phyloP scores from a whole-genome alignment of 225 moss, liverwort and hornwort species.

The Sphagnum contortum region DNA sequence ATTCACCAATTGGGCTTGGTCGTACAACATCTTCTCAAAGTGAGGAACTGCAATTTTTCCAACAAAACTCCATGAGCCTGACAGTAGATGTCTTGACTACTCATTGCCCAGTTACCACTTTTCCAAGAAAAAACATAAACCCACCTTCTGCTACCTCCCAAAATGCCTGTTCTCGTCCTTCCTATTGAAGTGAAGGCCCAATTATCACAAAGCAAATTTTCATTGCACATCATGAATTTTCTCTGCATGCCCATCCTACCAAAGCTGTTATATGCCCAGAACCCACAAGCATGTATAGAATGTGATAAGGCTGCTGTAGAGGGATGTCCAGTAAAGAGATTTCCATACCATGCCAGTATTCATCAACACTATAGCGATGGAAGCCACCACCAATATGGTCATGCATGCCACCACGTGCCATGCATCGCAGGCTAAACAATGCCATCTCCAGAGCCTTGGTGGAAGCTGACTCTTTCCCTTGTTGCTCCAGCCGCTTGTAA shows the following conservation, averaged over 20 bases:
- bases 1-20: constrained; percentile 95
- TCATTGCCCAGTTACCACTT: background rate
- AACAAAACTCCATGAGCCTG: background rate
- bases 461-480: constrained; percentile 70
- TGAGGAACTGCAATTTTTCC: constrained; percentile 61
- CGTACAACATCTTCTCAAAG: constrained; percentile 98
- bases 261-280: too few relatives aligned
- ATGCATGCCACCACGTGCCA: constrained; percentile 91
- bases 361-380: constrained; percentile 98
- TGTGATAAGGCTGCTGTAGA: too few relatives aligned
- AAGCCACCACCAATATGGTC: constrained; percentile 96
- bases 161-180: too few relatives aligned
- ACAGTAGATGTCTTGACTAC: background rate
- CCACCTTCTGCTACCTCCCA: too few relatives aligned
- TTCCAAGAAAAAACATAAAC: too few relatives aligned
- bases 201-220: too few relatives aligned
- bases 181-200: too few relatives aligned
- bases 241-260: too few relatives aligned
- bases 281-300: too few relatives aligned
- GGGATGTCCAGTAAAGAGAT: too few relatives aligned
- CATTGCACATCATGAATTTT: too few relatives aligned
- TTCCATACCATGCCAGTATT: constrained; percentile 80
- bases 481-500: constrained; percentile 84
- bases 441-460: constrained; percentile 84
- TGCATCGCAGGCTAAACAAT: constrained; percentile 66